These are phyloP conservation scores for Hygrocybe punicea DNA, from an alignment of 768 basidiomycete species.

Conservation along the genomic window DNA sequence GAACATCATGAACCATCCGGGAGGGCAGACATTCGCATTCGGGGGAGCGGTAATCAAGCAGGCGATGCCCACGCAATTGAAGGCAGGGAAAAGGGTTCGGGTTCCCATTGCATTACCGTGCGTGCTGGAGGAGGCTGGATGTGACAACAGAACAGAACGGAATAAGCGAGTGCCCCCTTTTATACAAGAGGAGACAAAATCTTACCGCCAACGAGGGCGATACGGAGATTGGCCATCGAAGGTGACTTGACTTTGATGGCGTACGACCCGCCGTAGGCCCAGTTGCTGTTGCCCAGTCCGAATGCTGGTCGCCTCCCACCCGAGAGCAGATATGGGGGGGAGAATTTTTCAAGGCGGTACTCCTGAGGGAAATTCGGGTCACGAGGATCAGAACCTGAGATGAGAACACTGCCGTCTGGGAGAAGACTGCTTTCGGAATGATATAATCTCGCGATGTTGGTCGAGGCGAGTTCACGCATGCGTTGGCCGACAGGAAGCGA, in stretches of 20 bases:
- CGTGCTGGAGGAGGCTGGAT: not conserved
- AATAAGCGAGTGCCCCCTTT: not conserved
- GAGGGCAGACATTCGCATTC: constrained; percentile 63
- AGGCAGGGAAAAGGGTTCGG: constrained; percentile 7
- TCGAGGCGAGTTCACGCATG: constrained; percentile 49
- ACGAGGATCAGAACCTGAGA: constrained; percentile 53
- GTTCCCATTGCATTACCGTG: not conserved
- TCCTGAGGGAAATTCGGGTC: constrained; percentile 65
- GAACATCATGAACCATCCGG: constrained; percentile 75
- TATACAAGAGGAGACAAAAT: constrained; percentile 57
- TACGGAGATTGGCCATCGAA: constrained; percentile 42
- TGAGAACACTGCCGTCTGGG: constrained; percentile 41
- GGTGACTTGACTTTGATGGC: constrained; percentile 48
- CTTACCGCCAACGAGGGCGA: constrained; percentile 68
- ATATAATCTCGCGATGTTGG: constrained; percentile 49
- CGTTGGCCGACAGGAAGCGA: constrained; percentile 44
- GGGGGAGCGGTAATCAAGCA: constrained; percentile 80
- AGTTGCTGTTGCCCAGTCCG: constrained; percentile 56
- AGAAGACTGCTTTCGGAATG: constrained; percentile 54
- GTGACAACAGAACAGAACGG: not conserved
- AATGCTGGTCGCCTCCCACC: constrained; percentile 62
- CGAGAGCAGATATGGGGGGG: constrained; percentile 77
- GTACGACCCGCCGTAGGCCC: constrained; percentile 55
- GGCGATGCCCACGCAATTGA: constrained; percentile 57
- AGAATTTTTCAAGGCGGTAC: constrained; percentile 73